These are phyloP conservation scores for Nakazawaea wickerhamii DNA, from an alignment of 805 yeast species.

Conservation along the genomic window DNA sequence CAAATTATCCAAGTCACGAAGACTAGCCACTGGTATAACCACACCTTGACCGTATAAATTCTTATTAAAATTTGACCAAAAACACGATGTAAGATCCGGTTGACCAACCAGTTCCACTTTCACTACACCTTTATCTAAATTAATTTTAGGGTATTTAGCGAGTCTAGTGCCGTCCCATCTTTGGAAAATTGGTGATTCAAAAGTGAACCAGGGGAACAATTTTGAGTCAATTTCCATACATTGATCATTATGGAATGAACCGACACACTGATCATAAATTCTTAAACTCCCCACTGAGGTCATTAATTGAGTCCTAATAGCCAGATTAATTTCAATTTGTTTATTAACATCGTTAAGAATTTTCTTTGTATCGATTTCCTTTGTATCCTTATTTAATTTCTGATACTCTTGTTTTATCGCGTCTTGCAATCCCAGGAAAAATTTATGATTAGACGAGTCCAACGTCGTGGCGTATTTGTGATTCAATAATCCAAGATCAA, in stretches of 20 bases:
- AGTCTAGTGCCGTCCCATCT: constrained; percentile 12
- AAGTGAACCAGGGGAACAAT: constrained; percentile 29
- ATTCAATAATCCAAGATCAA: constrained; percentile 13
- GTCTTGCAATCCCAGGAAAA: constrained; percentile 22
- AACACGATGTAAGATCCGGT: not conserved
- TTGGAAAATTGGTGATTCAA: constrained; percentile 19
- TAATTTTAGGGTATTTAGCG: constrained; percentile 3
- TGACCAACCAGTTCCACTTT: not conserved
- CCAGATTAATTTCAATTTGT: constrained; percentile 7
- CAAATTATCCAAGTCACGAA: constrained; percentile 35
- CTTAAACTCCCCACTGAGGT: constrained; percentile 11
- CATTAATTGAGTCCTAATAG: constrained; percentile 18
- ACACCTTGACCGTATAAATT: constrained; percentile 43
- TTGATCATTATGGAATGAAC: constrained; percentile 20
- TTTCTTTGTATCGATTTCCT: constrained; percentile 15
- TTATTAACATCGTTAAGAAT: constrained; percentile 14
- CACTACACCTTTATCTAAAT: not conserved
- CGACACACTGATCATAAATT: constrained; percentile 21
- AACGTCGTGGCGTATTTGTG: constrained; percentile 11
- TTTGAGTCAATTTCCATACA: constrained; percentile 17
- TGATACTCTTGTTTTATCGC: constrained; percentile 15
- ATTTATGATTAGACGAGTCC: constrained; percentile 24
- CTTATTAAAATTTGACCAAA: constrained; percentile 21
- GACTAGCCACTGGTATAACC: constrained; percentile 44
- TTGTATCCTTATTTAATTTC: constrained; percentile 16